These are phyloP conservation scores for Termitomyces heimii DNA, from an alignment of 768 basidiomycete species.

Conservation along the genomic window DNA sequence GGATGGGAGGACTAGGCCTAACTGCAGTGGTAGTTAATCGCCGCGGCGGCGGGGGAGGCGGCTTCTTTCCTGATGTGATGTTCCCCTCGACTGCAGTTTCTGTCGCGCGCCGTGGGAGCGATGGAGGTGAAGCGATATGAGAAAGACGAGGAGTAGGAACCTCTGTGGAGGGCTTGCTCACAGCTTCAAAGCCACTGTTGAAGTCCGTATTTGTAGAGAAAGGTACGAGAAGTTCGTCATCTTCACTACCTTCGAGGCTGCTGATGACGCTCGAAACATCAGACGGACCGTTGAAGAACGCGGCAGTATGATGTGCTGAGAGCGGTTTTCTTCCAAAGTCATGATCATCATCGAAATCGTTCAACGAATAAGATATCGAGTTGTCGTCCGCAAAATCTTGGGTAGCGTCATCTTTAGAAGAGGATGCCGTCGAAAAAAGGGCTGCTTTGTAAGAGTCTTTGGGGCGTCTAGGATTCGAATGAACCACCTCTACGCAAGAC, in stretches of 20 bases:
- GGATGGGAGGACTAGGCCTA: constrained; percentile 38
- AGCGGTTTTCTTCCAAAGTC: constrained; percentile 41
- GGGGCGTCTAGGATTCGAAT: constrained; percentile 22
- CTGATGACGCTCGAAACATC: constrained; percentile 39
- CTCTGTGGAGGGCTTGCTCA: constrained; percentile 1
- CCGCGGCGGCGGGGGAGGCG: constrained; percentile 61
- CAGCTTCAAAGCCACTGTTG: constrained; percentile 5
- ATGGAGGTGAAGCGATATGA: constrained; percentile 9
- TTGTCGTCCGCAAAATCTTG: constrained; percentile 7
- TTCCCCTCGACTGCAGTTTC: constrained; percentile 13
- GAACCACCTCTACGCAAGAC: constrained; percentile 57
- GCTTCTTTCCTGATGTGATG: constrained; percentile 31
- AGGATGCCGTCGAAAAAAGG: not conserved
- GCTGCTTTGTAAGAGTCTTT: constrained; percentile 1
- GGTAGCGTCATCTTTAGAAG: not conserved
- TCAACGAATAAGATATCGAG: constrained; percentile 18
- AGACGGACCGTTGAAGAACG: constrained; percentile 37
- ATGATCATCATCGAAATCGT: constrained; percentile 42
- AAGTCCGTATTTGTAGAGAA: constrained; percentile 7
- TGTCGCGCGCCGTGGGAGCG: constrained; percentile 17
- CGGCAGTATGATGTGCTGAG: constrained; percentile 29
- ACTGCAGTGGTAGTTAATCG: constrained; percentile 27
- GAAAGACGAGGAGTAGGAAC: not conserved
- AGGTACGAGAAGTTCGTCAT: constrained; percentile 25
- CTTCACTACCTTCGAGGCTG: constrained; percentile 37